Conservation (phyloP, 1,139 yeast genomes). For the Petasospora rhodanensis region DNA sequence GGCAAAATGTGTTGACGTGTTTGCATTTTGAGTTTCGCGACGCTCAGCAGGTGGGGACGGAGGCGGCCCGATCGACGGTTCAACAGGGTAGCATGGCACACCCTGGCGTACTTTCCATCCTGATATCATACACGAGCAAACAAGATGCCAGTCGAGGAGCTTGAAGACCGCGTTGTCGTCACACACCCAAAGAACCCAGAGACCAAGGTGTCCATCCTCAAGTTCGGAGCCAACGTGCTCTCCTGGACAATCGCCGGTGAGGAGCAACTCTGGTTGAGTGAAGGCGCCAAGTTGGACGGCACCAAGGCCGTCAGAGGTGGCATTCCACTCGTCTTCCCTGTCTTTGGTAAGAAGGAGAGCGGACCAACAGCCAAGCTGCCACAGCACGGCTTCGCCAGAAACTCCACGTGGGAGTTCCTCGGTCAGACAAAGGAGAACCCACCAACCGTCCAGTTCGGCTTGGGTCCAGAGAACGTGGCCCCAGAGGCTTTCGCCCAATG, state of each 20-base stretch:
- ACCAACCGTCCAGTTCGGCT: slow-evolving; percentile 80
- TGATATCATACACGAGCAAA: too few species aligned
- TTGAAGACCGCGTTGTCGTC: slow-evolving; percentile 57
- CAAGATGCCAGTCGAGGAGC: slow-evolving; percentile 52
- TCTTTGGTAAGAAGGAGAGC: slow-evolving; percentile 72
- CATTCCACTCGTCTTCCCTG: slow-evolving; percentile 92
- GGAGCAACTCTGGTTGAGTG: slow-evolving; percentile 71
- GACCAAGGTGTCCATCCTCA: slow-evolving; percentile 62
- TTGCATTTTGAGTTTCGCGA: neutral
- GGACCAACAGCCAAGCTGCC: slow-evolving; percentile 55
- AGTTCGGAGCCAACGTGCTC: slow-evolving; percentile 82
- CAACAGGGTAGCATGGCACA: too few species aligned
- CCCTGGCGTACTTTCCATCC: too few species aligned
- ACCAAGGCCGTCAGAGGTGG: slow-evolving; percentile 95
- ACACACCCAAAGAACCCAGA: slow-evolving; percentile 49
- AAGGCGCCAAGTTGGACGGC: slow-evolving; percentile 83
- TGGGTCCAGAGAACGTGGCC: slow-evolving; percentile 81
- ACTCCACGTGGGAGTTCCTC: slow-evolving; percentile 83
- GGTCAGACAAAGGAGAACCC: slow-evolving; percentile 67
- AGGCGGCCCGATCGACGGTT: too few species aligned
- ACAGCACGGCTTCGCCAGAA: slow-evolving; percentile 95
- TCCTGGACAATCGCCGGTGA: slow-evolving; percentile 73
- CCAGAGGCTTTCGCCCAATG: slow-evolving; percentile 50
- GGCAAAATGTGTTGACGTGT: too few species aligned
- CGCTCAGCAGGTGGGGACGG: too few species aligned